Evolutionary conservation across 176 grass and related monocot species (phyloP).

Genomic region (Melocanna baccifera): DNA sequence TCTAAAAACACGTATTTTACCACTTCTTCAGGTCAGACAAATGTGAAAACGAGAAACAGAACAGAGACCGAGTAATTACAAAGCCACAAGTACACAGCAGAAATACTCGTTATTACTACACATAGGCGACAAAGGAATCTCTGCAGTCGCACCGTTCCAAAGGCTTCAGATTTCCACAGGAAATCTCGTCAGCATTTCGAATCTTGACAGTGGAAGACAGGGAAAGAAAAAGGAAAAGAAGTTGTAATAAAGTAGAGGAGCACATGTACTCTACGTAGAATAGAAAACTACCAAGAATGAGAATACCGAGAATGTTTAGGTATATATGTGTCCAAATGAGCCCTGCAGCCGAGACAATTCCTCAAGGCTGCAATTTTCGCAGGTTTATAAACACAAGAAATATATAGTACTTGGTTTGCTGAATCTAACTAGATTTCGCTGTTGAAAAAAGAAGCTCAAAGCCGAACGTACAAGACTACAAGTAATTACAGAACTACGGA

Average conservation of each 20-base stretch:
- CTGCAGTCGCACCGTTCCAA: conserved; percentile 23
- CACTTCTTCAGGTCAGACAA: conserved; percentile 18
- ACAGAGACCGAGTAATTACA: conserved; percentile 7
- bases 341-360: conserved; percentile 44
- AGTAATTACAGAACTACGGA: neutral
- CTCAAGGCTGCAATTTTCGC: conserved; percentile 17
- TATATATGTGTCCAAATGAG: conserved; percentile 20
- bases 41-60: conserved; percentile 6
- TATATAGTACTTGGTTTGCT: conserved; percentile 5
- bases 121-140: conserved; percentile 34
- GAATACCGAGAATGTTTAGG: conserved; percentile 41
- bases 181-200: conserved; percentile 21
- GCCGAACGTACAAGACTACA: neutral
- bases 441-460: conserved; percentile 4
- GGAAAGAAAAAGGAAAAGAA: neutral
- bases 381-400: conserved; percentile 26
- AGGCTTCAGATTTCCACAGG: conserved; percentile 18
- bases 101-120: conserved; percentile 20
- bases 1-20: no score
- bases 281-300: conserved; percentile 18
- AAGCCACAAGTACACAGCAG: neutral
- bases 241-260: conserved; percentile 28
- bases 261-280: conserved; percentile 15
- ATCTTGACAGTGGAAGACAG: conserved; percentile 34
- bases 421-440: neutral